A percentile compares a stretch with the other conserved stretches of the same genome.
These are phyloP conservation scores for Verbena officinalis DNA, from an alignment of 257 asterid genomes.

Conservation along the genomic window DNA sequence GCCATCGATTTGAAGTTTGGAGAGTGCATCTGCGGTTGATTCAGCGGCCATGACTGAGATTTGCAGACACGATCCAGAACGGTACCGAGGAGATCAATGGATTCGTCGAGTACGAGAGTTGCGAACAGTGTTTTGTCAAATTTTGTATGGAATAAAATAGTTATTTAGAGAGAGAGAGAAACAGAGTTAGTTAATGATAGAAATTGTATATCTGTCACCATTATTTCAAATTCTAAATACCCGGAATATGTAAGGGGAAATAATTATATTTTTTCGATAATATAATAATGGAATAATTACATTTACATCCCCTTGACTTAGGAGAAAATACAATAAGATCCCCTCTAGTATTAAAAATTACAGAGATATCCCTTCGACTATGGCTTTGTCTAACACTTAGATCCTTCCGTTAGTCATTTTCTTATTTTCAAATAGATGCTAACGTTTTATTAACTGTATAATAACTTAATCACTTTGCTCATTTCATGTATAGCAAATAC, in stretches of 20 bases:
- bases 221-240: neutral
- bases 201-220: conserved; percentile 5
- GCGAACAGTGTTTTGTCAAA: neutral
- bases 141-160: conserved; percentile 4
- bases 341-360: too few species aligned
- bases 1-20: conserved; percentile 48
- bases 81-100: conserved; percentile 8
- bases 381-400: too few species aligned
- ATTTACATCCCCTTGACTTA: too few species aligned
- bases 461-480: too few species aligned
- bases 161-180: neutral
- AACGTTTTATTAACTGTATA: too few species aligned
- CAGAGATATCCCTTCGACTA: too few species aligned
- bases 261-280: too few species aligned
- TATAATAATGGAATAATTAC: too few species aligned
- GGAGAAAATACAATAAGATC: neutral
- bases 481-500: too few species aligned
- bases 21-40: conserved; percentile 49
- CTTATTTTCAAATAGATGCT: too few species aligned
- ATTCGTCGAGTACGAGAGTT: conserved; percentile 17
- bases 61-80: conserved; percentile 30
- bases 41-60: conserved; percentile 46
- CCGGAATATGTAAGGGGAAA: neutral
- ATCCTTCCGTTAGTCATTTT: too few species aligned
- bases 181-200: conserved; percentile 22